These are phyloP conservation scores for Brassica balearica DNA, from an alignment of 441 rosid species.

Conservation along the genomic window DNA sequence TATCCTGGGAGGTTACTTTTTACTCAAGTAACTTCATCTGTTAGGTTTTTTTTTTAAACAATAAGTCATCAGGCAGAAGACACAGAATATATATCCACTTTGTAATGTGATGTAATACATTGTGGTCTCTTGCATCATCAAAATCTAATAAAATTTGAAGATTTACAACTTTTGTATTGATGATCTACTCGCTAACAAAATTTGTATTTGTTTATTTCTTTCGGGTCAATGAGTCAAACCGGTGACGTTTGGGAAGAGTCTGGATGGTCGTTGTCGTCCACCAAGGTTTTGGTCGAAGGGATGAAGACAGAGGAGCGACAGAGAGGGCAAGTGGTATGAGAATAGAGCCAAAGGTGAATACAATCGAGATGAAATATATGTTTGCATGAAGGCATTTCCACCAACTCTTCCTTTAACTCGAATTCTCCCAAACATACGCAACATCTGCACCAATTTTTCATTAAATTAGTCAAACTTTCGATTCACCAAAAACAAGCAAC, in stretches of 20 bases:
- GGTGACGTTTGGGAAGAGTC: conserved; percentile 36
- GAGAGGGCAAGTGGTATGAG: conserved; percentile 94
- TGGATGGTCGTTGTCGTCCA: conserved; percentile 21
- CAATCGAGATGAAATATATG: conserved; percentile 91
- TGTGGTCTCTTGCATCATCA: conserved; percentile 10
- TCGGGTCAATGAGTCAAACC: conserved; percentile 23
- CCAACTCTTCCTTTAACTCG: conserved; percentile 80
- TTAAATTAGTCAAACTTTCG: conserved; percentile 25
- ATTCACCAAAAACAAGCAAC: background rate
- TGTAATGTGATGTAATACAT: too few relatives aligned
- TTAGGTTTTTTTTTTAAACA: too few relatives aligned
- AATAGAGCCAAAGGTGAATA: conserved; percentile 82
- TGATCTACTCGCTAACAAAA: conserved; percentile 40
- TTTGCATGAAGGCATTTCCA: conserved; percentile 81
- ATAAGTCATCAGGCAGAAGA: too few relatives aligned
- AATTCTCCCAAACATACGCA: conserved; percentile 79
- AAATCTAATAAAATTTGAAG: conserved; percentile 3
- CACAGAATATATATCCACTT: too few relatives aligned
- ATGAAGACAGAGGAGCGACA: conserved; percentile 72
- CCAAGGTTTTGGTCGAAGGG: conserved; percentile 41
- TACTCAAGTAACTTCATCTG: too few relatives aligned
- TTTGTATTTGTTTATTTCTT: conserved; percentile 24
- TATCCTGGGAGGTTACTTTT: too few relatives aligned
- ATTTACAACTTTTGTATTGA: conserved; percentile 35
- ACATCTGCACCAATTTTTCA: background rate